Percentiles rank a stretch among this genome's conserved stretches.
Evolutionary conservation across 169 alveolate species (phyloP).

Genomic region (Plasmodium inui): DNA sequence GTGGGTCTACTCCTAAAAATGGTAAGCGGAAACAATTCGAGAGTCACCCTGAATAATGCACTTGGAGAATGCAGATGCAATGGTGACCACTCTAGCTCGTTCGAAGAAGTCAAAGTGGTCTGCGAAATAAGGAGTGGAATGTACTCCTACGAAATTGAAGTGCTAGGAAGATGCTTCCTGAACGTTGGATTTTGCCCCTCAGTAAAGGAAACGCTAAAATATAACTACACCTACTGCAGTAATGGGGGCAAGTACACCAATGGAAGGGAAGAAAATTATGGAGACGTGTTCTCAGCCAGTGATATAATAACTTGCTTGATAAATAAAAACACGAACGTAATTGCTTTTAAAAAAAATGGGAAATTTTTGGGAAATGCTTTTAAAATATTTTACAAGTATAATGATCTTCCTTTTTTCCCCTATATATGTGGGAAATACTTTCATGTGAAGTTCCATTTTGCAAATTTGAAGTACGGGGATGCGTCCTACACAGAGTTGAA

Average conservation of each 20-base stretch:
- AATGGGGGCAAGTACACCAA: constrained; percentile 63
- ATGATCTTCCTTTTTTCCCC: constrained; percentile 68
- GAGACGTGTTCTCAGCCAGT: constrained; percentile 13
- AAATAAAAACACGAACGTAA: constrained; percentile 42
- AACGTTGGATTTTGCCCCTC: constrained; percentile 71
- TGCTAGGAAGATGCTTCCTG: constrained; percentile 23
- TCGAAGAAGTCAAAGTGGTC: constrained; percentile 51
- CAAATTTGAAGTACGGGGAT: constrained; percentile 62
- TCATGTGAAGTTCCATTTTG: constrained; percentile 41
- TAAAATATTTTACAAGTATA: constrained; percentile 67
- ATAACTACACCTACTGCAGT: constrained; percentile 70
- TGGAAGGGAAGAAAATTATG: constrained; percentile 50
- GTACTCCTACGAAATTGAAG: constrained; percentile 60
- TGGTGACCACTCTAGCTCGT: background rate
- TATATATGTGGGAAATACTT: constrained; percentile 62
- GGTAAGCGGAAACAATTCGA: constrained; percentile 14
- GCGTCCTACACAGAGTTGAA: constrained; percentile 9
- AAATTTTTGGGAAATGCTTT: constrained; percentile 63
- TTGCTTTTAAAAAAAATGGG: constrained; percentile 73
- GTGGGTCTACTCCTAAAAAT: background rate
- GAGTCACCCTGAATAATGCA: constrained; percentile 4
- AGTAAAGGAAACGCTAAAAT: constrained; percentile 44
- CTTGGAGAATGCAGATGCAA: constrained; percentile 38
- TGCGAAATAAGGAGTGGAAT: constrained; percentile 59
- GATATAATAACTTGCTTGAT: constrained; percentile 68